phyloP scores from a whole-genome alignment of 441 rosid species.

The Croton laevigatus region DNA sequence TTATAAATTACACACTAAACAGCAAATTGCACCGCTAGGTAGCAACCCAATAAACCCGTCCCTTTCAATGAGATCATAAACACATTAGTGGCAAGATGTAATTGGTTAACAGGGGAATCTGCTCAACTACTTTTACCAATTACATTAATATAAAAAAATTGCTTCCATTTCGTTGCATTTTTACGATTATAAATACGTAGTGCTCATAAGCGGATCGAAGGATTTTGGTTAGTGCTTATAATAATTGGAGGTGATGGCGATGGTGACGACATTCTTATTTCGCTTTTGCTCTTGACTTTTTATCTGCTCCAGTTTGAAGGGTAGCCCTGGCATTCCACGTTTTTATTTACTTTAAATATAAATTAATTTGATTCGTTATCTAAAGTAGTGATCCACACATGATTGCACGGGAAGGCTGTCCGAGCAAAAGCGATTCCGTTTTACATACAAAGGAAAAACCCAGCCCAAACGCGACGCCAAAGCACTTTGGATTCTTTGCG shows the following conservation, averaged over 20 bases:
- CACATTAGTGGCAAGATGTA: slow-evolving; percentile 4
- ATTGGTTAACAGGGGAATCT: slow-evolving; percentile 16
- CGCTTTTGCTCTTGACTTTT: background rate
- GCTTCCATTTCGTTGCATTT: background rate
- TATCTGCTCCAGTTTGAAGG: background rate
- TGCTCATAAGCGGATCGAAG: background rate
- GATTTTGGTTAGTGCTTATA: background rate
- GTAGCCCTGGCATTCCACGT: background rate
- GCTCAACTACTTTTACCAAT: slow-evolving; percentile 26
- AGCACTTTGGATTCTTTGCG: slow-evolving; percentile 32
- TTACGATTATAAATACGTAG: background rate
- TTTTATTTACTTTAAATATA: background rate
- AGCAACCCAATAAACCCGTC: background rate
- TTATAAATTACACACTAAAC: slow-evolving; percentile 7
- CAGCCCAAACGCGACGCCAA: background rate
- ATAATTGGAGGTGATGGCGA: background rate
- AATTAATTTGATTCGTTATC: background rate
- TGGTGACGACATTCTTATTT: background rate
- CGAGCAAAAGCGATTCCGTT: slow-evolving; percentile 16
- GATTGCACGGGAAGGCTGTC: background rate
- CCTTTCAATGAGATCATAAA: background rate
- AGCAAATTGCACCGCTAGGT: slow-evolving; percentile 6
- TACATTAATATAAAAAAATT: background rate
- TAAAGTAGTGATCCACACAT: background rate
- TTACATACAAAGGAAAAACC: background rate